These are phyloP conservation scores for Pythium coloratum DNA, from an alignment of 352 stramenopile species.

Conservation along the genomic window DNA sequence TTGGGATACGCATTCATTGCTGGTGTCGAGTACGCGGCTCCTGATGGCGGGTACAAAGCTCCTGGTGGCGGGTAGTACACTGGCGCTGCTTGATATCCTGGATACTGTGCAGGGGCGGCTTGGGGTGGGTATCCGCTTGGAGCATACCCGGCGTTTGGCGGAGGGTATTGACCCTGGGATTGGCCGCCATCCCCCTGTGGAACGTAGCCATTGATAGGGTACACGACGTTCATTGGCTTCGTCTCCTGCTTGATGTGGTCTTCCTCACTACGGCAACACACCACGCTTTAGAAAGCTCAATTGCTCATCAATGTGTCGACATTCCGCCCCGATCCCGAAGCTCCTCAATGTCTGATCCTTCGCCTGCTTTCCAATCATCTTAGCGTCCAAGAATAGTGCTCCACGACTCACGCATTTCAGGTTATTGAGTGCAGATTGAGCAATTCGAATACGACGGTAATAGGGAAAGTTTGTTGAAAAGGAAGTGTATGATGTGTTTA, in stretches of 20 bases:
- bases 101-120: background rate
- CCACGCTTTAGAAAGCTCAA: background rate
- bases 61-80: too few species aligned
- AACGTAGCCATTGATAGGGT: conserved; percentile 10
- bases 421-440: too few species aligned
- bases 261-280: background rate
- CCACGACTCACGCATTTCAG: too few species aligned
- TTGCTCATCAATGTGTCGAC: too few species aligned
- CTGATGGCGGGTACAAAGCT: background rate
- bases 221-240: background rate
- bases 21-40: background rate
- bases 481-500: background rate
- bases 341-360: too few species aligned
- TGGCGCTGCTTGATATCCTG: too few species aligned
- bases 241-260: background rate
- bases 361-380: too few species aligned
- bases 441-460: too few species aligned
- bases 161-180: background rate
- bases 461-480: background rate
- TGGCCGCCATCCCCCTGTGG: background rate
- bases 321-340: too few species aligned
- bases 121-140: background rate
- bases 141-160: background rate
- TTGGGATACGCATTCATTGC: background rate
- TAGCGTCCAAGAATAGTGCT: too few species aligned